Conservation (phyloP, 192 early-diverging fungal genomes). For the Rhizophagus prolifer region DNA sequence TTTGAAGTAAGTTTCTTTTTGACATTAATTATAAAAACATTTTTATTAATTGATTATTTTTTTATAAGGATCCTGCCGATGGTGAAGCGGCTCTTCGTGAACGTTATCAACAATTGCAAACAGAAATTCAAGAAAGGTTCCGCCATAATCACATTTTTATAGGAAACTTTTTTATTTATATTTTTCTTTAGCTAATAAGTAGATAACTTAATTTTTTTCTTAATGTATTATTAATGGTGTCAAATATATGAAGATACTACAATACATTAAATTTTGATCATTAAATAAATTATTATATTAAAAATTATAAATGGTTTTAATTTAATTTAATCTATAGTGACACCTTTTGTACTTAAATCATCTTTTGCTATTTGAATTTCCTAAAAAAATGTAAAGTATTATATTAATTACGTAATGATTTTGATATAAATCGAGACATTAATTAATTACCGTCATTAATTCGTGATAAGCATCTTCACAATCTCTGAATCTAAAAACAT, state of each 20-base stretch:
- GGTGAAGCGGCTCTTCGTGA: conserved; percentile 86
- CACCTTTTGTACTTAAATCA: conserved; percentile 15
- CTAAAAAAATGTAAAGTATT: neutral
- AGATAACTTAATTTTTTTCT: no score
- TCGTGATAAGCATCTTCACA: conserved; percentile 88
- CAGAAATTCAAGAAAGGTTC: conserved; percentile 97
- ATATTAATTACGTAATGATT: no score
- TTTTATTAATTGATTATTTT: neutral
- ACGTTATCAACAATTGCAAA: conserved; percentile 85
- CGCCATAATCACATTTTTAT: conserved; percentile 14
- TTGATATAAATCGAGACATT: neutral
- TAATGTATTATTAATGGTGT: no score
- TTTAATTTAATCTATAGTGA: conserved; percentile 8
- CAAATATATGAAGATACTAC: no score
- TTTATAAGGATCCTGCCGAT: conserved; percentile 83
- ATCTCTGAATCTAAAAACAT: conserved; percentile 85
- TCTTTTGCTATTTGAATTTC: conserved; percentile 22
- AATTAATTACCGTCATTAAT: conserved; percentile 65
- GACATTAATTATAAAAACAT: conserved; percentile 8
- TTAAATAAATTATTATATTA: no score
- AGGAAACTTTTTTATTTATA: neutral
- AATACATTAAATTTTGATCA: no score
- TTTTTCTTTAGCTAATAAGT: no score
- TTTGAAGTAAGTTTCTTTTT: conserved; percentile 68
- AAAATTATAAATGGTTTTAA: no score